Evolutionary conservation across 352 stramenopile genomes (phyloP), one percentile per base, ranked within the genome.

Genomic region (Nothophytophthora sp.): DNA sequence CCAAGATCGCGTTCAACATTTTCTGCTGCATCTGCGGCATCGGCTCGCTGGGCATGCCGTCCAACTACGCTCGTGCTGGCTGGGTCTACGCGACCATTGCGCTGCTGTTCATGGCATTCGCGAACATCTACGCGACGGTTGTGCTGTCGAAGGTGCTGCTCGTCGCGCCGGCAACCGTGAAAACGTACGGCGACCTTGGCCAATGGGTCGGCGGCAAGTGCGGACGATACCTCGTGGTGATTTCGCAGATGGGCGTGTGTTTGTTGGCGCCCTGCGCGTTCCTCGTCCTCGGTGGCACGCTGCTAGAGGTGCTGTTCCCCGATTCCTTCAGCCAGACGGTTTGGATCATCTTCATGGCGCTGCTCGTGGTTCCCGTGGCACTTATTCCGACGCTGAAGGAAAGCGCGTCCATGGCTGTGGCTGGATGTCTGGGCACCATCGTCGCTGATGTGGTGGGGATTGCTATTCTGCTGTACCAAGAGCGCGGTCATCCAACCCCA

Each of bases 21-120:
- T 55, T 55, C 38, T 70, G 60, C 50, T 55, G 42, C 29, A 57
- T 55, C 36, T 55, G 48, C 37, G 48, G 48, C 27, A 55, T 55
- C 39, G 67, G 67, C 23, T 70, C 67, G 33, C 60, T 77, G 16
- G 62, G 67, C 11, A 72, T 77, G 42, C 63, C 67, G 2, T 53
- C 50, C 33, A 77, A 70, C 46, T 77, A 66, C 35, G 51, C 66
- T 10, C 66, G 66, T 24, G 61, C 66, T 20, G 61, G 66, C 6
- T 59, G 56, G 10, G 58, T 50, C 10, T 52, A 60, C 34, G 66
- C 66, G 7, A 50, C 45, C 3, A 45, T 68, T 20, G 66, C 66
- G 5, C 50, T 70, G 25, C 33, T 67, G 23, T 64, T 75, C 35
- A 74, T 74, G 64, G 64, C 60, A 3, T 52, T 53, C 5, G 49